Base-by-base conservation (phyloP, 2,329 filamentous ascomycete species). In the Cephalotrichum gorgonifer region DNA sequence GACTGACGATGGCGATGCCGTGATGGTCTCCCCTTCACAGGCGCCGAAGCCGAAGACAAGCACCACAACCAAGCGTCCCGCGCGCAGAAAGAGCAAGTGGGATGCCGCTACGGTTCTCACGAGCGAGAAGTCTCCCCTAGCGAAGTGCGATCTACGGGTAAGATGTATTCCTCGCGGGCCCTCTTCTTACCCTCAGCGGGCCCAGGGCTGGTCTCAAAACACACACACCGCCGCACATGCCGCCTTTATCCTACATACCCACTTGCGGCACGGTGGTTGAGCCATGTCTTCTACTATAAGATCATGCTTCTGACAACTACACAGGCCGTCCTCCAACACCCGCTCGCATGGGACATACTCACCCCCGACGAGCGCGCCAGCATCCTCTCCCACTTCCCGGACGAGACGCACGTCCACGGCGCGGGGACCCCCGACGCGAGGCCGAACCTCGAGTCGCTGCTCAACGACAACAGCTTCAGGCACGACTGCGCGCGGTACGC, bases 401-500 rank as follows among this genome's bases (percentile, higher is more conserved):
- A 62, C 43, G 56, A 55, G 12, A 55, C 43, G 42, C 64, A 72
- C 54, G 62, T 74, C n/a, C 46, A 65, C 2, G 58, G 64, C 5
- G 55, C 61, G 2, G 64, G 57, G 15, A 65, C 63, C 1, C 58
- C 61, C 17, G 51, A 63, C 12, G 66, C 67, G 7, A 61, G 68
- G 8, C 72, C 70, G 0, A 58, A 75, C 52, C 60, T 73, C 42
- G 57, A 56, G 3, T 64, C 66, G 14, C 64, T 75, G 11, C 64
- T 65, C 51, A 74, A 70, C 54, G 71, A 71, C 56, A 64, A 72
- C 54, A 66, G 65, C 53, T 74, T 75, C 55, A 70, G 72, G 11
- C 60, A 71, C 43, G 70, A 73, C 56, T 67, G 70, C 47, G 64
- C 68, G 1, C 63, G 63, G 3, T 75, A 74, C 56, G 67, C 66